Evolutionary conservation across 768 basidiomycete genomes (phyloP).

Genomic region (Nevesoporus exiguus): DNA sequence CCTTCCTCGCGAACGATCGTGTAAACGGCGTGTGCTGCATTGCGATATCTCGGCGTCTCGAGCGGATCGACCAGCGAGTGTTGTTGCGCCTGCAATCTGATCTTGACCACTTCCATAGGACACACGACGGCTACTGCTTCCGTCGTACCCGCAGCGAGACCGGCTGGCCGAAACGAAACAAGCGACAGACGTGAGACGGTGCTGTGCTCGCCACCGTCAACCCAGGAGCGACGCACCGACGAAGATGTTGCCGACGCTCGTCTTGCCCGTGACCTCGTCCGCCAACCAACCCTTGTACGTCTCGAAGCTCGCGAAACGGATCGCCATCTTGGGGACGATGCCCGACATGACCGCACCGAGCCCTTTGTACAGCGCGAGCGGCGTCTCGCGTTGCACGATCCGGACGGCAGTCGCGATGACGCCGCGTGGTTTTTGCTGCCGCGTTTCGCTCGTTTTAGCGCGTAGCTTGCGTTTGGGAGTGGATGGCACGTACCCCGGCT

Average conservation of each 20-base stretch:
- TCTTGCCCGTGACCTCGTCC: constrained; percentile 73
- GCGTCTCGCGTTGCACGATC: constrained; percentile 89
- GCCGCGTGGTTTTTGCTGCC: constrained; percentile 87
- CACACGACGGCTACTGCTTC: constrained; percentile 94
- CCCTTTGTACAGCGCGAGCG: constrained; percentile 95
- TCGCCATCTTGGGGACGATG: constrained; percentile 99
- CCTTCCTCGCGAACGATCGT: constrained; percentile 95
- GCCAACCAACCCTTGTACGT: constrained; percentile 84
- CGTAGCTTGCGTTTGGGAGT: not conserved
- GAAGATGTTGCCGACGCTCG: constrained; percentile 78
- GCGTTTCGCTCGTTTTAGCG: not conserved
- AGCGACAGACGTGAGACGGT: not conserved
- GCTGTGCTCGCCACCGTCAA: not conserved
- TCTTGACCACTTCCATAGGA: constrained; percentile 99
- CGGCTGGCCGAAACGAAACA: constrained; percentile 51
- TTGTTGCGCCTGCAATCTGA: constrained; percentile 94
- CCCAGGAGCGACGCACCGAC: constrained; percentile 52
- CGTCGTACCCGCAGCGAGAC: constrained; percentile 91
- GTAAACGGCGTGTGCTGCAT: constrained; percentile 95
- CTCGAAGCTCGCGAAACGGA: constrained; percentile 97
- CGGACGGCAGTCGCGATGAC: constrained; percentile 88
- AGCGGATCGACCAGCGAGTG: constrained; percentile 96
- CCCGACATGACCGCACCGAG: constrained; percentile 94
- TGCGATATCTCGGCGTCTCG: constrained; percentile 90
- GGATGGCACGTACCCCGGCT: constrained; percentile 68